phyloP scores from a whole-genome alignment of 371 early-diverging fungal genomes.

The Mucor mucedo region DNA sequence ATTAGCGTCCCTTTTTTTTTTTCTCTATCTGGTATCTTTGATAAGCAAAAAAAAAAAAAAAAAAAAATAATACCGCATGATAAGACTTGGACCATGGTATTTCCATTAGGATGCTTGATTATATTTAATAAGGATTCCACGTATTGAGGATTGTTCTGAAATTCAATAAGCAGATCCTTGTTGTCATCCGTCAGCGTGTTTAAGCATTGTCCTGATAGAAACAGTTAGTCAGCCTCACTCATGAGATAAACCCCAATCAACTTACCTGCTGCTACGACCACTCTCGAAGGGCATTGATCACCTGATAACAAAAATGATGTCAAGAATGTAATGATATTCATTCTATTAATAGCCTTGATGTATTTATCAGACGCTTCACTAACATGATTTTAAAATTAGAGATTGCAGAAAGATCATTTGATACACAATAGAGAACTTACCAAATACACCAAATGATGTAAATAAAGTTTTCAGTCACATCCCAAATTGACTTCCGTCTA shows the following conservation, averaged over 20 bases:
- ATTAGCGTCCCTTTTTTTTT: too few species aligned
- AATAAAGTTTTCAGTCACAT: constrained; percentile 75
- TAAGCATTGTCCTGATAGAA: constrained; percentile 71
- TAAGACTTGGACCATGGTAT: constrained; percentile 57
- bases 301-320: constrained; percentile 68
- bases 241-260: not conserved
- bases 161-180: constrained; percentile 60
- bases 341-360: constrained; percentile 68
- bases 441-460: constrained; percentile 70
- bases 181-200: constrained; percentile 88
- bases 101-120: constrained; percentile 46
- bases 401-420: not conserved
- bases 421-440: constrained; percentile 24
- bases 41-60: too few species aligned
- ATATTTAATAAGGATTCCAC: constrained; percentile 55
- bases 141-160: constrained; percentile 66
- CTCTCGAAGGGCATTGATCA: constrained; percentile 62
- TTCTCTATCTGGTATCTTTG: not conserved
- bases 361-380: constrained; percentile 75
- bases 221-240: not conserved
- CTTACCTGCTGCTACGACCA: constrained; percentile 69
- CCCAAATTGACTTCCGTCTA: constrained; percentile 71
- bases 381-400: not conserved
- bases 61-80: constrained; percentile 55
- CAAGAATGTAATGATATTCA: constrained; percentile 69